These are phyloP conservation scores for Trametes elegans DNA, from an alignment of 768 basidiomycete genomes.

Conservation along the genomic window DNA sequence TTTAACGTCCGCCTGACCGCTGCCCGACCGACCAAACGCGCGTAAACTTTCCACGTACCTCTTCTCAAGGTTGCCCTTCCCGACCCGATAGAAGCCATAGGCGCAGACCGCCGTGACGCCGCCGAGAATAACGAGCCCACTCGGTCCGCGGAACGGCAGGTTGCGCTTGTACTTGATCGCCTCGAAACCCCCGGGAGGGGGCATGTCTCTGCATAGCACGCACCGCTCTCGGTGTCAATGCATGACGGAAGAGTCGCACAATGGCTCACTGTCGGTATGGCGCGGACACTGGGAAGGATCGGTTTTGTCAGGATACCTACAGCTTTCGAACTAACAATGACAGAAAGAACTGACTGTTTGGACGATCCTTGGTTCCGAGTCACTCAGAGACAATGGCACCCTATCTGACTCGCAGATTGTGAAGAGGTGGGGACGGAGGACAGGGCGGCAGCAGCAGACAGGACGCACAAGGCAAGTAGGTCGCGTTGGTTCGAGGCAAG, in stretches of 20 bases:
- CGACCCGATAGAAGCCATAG: slow-evolving; percentile 90
- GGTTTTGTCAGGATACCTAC: slow-evolving; percentile 13
- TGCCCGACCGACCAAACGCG: slow-evolving; percentile 10
- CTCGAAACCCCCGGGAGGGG: slow-evolving; percentile 91
- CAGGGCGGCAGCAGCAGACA: neutral
- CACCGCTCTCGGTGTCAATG: slow-evolving; percentile 7
- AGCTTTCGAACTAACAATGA: slow-evolving; percentile 2
- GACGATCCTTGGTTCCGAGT: slow-evolving; percentile 6
- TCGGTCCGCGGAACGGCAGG: slow-evolving; percentile 84
- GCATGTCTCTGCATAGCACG: slow-evolving; percentile 75
- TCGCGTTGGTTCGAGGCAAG: slow-evolving; percentile 15
- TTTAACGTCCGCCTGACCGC: slow-evolving; percentile 64
- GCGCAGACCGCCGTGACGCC: slow-evolving; percentile 84
- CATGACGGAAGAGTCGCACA: slow-evolving; percentile 18
- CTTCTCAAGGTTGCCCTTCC: slow-evolving; percentile 88
- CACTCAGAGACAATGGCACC: neutral
- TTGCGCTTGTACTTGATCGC: slow-evolving; percentile 93
- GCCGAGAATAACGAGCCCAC: slow-evolving; percentile 80
- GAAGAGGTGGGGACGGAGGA: slow-evolving; percentile 1
- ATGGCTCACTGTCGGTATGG: slow-evolving; percentile 61
- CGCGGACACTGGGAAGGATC: slow-evolving; percentile 45
- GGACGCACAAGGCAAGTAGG: slow-evolving; percentile 8
- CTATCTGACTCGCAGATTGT: neutral
- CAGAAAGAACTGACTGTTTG: slow-evolving; percentile 12
- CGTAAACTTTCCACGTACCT: slow-evolving; percentile 56